Base-by-base conservation (phyloP, 1,284 basidiomycete genomes). In the Melampsora larici-populina region DNA sequence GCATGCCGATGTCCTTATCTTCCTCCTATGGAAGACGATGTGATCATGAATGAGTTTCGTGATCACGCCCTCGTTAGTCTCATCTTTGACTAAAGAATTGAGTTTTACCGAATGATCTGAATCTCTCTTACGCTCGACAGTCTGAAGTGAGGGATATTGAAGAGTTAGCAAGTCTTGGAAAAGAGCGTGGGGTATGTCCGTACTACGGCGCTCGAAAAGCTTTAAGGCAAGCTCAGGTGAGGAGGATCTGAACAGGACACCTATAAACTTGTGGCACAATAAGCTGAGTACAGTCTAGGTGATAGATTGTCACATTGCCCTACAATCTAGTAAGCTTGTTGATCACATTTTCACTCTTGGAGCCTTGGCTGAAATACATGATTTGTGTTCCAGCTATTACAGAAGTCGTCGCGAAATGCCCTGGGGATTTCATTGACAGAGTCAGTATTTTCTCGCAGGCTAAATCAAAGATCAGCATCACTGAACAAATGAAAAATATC, bases 141-240 rank as follows among this genome's bases (percentile, higher is more conserved):
- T 91, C 92, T 0, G 87, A 88, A 1, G 92, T 95, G 0, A 93
- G 92, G 82, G 95, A 97, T 80, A 97, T 99, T 8, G 96, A 98
- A 83, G 95, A 98, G 80, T 87, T 98, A 6, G 92, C 93, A 0
- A 84, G 84, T 13, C 86, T 90, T 4, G 95, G 96, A 84, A 82
- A 86, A 85, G 82, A 85, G 62, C 85, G 88, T 5, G 87, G 90
- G 67, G 90, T 89, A 1, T 99, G 97, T 83, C 94, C 95, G 0
- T 99, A 99, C 85, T 99, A 97, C 84, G 93, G 91, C 2, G 91
- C 93, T 5, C 86, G 96, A 65, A 86, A 88, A 71, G 93, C 93
- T 11, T 92, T 97, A 70, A 89, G 90, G 69, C 91, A 94, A 83
- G 93, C 96, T 40, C 91, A 98, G 86, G 93, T 93, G 79, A 66